A percentile compares a stretch with the other conserved stretches of the same genome.
These are phyloP conservation scores for Penicillium glabrum DNA, from an alignment of 2,329 filamentous ascomycete genomes.

Conservation along the genomic window DNA sequence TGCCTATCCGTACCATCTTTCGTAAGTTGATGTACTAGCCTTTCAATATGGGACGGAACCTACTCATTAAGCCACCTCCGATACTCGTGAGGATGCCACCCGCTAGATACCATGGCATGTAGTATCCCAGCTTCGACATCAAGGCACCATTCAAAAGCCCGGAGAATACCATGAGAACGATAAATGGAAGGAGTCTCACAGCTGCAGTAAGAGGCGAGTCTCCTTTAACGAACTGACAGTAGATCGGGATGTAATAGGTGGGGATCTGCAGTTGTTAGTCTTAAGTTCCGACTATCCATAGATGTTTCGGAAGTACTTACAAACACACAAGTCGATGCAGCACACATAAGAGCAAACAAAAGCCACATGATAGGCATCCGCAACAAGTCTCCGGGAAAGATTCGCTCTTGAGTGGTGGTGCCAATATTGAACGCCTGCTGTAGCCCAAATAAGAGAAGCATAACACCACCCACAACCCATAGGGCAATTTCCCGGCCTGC, in stretches of 20 bases:
- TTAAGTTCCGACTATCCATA: neutral
- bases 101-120: slow-evolving; percentile 19
- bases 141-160: slow-evolving; percentile 10
- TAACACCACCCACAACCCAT: slow-evolving; percentile 48
- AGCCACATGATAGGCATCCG: slow-evolving; percentile 7
- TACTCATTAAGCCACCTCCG: slow-evolving; percentile 19
- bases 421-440: slow-evolving; percentile 30
- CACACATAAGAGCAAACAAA: slow-evolving; percentile 7
- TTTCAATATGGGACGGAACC: neutral
- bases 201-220: slow-evolving; percentile 15
- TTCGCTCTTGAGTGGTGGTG: slow-evolving; percentile 7
- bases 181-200: slow-evolving; percentile 20
- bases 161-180: slow-evolving; percentile 21
- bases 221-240: slow-evolving; percentile 20
- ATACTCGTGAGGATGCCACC: slow-evolving; percentile 9
- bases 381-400: slow-evolving; percentile 13
- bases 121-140: slow-evolving; percentile 16
- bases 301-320: neutral
- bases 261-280: slow-evolving; percentile 7
- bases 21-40: neutral
- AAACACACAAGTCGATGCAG: slow-evolving; percentile 11
- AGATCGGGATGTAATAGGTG: slow-evolving; percentile 17
- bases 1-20: neutral
- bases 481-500: slow-evolving; percentile 43
- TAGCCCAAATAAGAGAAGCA: slow-evolving; percentile 46